A percentile compares a stretch with the other conserved stretches of the same genome.
Conservation (phyloP, 306 rosid genomes). For the Lathyrus aphaca region DNA sequence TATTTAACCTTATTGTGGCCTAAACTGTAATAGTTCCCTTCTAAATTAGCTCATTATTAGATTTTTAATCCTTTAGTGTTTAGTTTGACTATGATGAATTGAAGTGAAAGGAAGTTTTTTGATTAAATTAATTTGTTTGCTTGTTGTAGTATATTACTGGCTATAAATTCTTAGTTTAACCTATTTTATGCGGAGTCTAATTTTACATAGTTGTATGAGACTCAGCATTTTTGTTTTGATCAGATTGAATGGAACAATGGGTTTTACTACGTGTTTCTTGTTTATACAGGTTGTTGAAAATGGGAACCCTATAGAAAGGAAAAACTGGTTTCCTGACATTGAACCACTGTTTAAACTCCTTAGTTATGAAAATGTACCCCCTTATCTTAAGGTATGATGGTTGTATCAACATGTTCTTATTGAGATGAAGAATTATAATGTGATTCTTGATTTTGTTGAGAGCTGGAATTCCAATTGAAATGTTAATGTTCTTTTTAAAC, state of each 20-base stretch:
- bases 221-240: constrained; percentile 23
- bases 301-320: constrained; percentile 83
- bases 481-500: constrained; percentile 40
- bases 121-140: not conserved
- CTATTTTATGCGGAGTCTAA: constrained; percentile 1
- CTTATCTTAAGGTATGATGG: constrained; percentile 81
- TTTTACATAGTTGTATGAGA: constrained; percentile 6
- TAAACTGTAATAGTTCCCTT: constrained; percentile 23
- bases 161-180: constrained; percentile 8
- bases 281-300: constrained; percentile 80
- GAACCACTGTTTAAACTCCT: constrained; percentile 98
- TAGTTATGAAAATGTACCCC: constrained; percentile 94
- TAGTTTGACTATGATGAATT: constrained; percentile 13
- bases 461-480: constrained; percentile 34
- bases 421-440: constrained; percentile 15
- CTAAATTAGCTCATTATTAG: not conserved
- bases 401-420: constrained; percentile 35
- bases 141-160: constrained; percentile 20
- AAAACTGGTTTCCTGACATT: constrained; percentile 92
- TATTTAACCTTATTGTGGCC: constrained; percentile 11
- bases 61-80: constrained; percentile 15
- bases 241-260: constrained; percentile 10
- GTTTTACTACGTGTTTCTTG: constrained; percentile 36
- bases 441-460: constrained; percentile 38
- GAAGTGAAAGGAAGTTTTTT: not conserved